Evolutionary conservation across 2,329 filamentous ascomycete species (phyloP).

Genomic region (Aspergillus persii): DNA sequence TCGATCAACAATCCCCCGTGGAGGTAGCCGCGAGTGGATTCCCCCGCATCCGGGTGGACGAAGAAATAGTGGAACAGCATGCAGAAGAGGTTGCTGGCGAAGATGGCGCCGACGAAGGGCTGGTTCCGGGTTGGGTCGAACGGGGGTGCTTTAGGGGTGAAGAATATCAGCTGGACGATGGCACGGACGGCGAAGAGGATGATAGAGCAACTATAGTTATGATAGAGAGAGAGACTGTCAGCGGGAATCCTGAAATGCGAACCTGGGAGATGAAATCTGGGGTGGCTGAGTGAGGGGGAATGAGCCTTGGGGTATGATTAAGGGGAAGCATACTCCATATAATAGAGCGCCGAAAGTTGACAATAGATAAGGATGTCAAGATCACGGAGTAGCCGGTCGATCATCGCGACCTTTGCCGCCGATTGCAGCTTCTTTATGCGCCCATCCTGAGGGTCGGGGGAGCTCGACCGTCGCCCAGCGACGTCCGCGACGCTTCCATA

Average conservation of each 20-base stretch:
- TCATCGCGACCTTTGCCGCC: constrained; percentile 45
- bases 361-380: constrained; percentile 61
- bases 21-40: constrained; percentile 54
- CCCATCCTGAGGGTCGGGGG: constrained; percentile 21
- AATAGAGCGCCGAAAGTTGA: constrained; percentile 60
- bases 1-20: constrained; percentile 64
- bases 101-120: constrained; percentile 54
- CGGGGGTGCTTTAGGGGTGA: constrained; percentile 58
- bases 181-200: constrained; percentile 56
- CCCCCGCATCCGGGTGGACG: constrained; percentile 51
- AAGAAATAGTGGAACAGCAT: constrained; percentile 57
- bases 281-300: background rate
- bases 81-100: constrained; percentile 56
- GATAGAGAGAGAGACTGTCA: background rate
- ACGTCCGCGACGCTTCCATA: constrained; percentile 25
- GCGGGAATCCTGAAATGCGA: background rate
- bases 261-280: background rate
- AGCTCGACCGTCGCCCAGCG: constrained; percentile 14
- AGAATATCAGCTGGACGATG: constrained; percentile 56
- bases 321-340: constrained; percentile 56
- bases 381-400: constrained; percentile 57
- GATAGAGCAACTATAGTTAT: constrained; percentile 53
- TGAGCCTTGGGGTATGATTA: background rate
- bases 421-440: constrained; percentile 35
- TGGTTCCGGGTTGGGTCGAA: constrained; percentile 52